phyloP scores from a whole-genome alignment of 768 basidiomycete genomes.

The Cystofilobasidium capitatum region DNA sequence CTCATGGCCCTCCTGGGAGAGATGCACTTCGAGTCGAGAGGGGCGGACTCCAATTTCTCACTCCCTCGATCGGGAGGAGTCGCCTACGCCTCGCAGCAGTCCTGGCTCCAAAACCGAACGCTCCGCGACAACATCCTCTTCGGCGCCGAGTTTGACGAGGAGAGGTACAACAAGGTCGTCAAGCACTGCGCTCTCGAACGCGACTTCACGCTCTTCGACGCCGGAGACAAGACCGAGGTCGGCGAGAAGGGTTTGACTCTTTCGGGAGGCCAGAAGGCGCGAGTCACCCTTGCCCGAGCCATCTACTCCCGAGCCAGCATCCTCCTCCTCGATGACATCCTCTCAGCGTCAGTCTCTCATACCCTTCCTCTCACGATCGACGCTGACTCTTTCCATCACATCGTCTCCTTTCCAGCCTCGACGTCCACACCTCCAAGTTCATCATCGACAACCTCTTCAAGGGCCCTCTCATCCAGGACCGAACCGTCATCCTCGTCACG shows the following conservation, averaged over 20 bases:
- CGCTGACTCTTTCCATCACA: not conserved
- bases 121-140: constrained; percentile 26
- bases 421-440: constrained; percentile 49
- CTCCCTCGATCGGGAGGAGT: constrained; percentile 61
- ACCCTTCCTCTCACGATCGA: no score
- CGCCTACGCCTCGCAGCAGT: constrained; percentile 72
- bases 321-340: constrained; percentile 20
- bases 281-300: constrained; percentile 38
- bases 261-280: constrained; percentile 52
- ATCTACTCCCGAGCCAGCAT: constrained; percentile 19
- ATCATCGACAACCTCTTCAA: constrained; percentile 48
- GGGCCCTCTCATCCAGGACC: constrained; percentile 46
- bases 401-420: no score
- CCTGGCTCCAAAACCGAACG: constrained; percentile 63
- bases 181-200: constrained; percentile 23
- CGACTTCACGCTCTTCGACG: constrained; percentile 25
- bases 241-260: constrained; percentile 3
- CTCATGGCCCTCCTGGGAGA: constrained; percentile 41
- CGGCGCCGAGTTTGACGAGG: constrained; percentile 23
- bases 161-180: constrained; percentile 23
- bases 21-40: constrained; percentile 36
- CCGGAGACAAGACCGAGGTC: constrained; percentile 25
- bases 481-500: constrained; percentile 48
- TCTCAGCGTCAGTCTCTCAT: constrained; percentile 4
- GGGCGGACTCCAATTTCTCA: constrained; percentile 52